Evolutionary conservation across 225 moss, liverwort and hornwort species (phyloP).

Genomic region (Neckera pumila): DNA sequence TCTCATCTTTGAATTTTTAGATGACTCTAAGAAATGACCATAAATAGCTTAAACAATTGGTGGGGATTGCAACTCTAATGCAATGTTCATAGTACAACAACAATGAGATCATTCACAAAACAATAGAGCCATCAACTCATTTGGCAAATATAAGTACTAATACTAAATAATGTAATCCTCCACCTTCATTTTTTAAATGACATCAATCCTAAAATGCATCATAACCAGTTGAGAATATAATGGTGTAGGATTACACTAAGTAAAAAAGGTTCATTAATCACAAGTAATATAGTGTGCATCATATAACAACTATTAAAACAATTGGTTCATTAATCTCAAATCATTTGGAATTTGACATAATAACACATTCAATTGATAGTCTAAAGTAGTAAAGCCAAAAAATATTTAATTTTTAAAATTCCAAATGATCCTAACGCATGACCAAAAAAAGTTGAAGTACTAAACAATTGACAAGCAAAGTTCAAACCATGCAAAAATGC

Average conservation of each 20-base stretch:
- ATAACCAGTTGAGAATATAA: too few species aligned
- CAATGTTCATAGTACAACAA: not conserved
- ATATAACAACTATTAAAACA: too few species aligned
- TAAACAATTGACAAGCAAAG: not conserved
- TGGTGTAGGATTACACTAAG: too few species aligned
- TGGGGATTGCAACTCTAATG: fast-evolving
- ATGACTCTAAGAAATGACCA: not conserved
- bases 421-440: not conserved
- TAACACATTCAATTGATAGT: too few species aligned
- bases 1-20: not conserved
- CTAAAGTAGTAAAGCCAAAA: too few species aligned
- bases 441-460: not conserved
- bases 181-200: fast-evolving
- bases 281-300: not conserved
- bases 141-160: too few species aligned
- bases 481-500: not conserved
- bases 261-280: not conserved
- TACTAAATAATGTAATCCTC: fast-evolving
- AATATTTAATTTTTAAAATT: not conserved
- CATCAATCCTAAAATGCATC: fast-evolving
- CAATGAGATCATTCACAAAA: not conserved
- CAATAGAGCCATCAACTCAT: not conserved
- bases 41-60: not conserved
- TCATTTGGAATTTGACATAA: too few species aligned
- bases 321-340: too few species aligned